Conservation (phyloP, 257 asterid genomes). For the Phtheirospermum japonicum region DNA sequence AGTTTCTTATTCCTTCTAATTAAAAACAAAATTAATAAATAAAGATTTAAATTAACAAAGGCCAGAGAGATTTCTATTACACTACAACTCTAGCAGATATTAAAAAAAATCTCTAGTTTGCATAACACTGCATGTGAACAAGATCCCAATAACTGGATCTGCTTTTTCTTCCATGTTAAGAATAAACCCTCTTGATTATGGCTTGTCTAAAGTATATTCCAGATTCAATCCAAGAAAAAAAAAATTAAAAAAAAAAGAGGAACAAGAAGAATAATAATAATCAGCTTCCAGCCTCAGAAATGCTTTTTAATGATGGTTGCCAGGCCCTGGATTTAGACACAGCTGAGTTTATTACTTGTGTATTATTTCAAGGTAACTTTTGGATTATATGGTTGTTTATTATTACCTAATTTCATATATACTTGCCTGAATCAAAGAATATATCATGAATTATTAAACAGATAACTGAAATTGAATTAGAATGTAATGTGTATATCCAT, state of each 20-base stretch:
- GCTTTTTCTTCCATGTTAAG: not conserved
- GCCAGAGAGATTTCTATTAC: not conserved
- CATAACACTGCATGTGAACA: not conserved
- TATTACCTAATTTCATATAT: no score
- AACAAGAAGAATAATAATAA: not conserved
- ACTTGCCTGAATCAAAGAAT: no score
- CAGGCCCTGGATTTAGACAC: conserved; percentile 56
- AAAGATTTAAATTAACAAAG: not conserved
- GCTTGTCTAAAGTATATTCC: not conserved
- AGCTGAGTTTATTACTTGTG: conserved; percentile 41
- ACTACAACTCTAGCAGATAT: conserved; percentile 7
- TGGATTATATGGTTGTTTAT: no score
- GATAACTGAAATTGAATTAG: no score
- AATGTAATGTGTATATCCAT: no score
- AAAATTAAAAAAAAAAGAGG: not conserved
- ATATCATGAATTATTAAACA: no score
- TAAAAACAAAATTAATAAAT: not conserved
- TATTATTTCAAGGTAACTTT: no score
- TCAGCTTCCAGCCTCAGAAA: conserved; percentile 74
- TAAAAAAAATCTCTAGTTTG: conserved; percentile 10
- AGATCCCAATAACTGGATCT: conserved; percentile 13
- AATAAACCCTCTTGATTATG: not conserved
- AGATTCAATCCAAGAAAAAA: conserved; percentile 18
- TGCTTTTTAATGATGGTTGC: conserved; percentile 87
- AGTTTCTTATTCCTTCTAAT: no score